These are phyloP conservation scores for Phialophora macrospora DNA, from an alignment of 2,329 filamentous ascomycete species.

Conservation along the genomic window DNA sequence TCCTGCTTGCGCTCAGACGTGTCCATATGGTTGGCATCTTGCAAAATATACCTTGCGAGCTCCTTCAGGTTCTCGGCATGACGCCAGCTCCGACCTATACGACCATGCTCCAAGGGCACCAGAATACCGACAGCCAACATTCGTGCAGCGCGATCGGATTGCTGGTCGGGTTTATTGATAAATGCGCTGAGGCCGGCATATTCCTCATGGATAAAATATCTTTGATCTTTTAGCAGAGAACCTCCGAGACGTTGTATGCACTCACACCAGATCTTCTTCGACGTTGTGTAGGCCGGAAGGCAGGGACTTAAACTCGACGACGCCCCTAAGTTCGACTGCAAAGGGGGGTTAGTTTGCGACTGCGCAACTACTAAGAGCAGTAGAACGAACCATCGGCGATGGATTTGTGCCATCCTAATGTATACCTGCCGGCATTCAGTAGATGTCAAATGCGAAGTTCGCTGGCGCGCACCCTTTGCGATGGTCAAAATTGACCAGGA, in stretches of 20 bases:
- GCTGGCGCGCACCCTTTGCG: conserved; percentile 72
- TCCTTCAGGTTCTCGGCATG: conserved; percentile 77
- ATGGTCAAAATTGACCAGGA: conserved; percentile 89
- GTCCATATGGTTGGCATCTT: not conserved
- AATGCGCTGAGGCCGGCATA: conserved; percentile 92
- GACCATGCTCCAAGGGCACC: conserved; percentile 82
- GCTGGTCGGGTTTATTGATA: conserved; percentile 78
- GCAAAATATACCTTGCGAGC: conserved; percentile 66
- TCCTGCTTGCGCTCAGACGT: conserved; percentile 43
- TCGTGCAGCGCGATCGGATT: conserved; percentile 80
- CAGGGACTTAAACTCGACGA: conserved; percentile 94
- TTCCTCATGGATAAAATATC: conserved; percentile 87
- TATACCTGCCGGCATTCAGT: conserved; percentile 61
- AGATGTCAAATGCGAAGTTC: conserved; percentile 9
- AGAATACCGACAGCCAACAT: conserved; percentile 92
- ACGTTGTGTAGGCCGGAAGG: conserved; percentile 92
- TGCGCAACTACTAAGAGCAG: not conserved
- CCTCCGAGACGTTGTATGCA: conserved; percentile 5
- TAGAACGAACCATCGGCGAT: conserved; percentile 60
- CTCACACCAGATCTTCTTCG: conserved; percentile 73
- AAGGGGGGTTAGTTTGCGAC: conserved; percentile 26
- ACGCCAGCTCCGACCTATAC: conserved; percentile 85
- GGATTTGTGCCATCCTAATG: conserved; percentile 84
- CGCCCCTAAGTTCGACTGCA: conserved; percentile 71
- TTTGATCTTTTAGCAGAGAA: conserved; percentile 43